Percentiles rank a stretch among this genome's conserved stretches.
These are phyloP conservation scores for Coemansia sp. DNA, from an alignment of 192 early-diverging fungal species.

Conservation along the genomic window DNA sequence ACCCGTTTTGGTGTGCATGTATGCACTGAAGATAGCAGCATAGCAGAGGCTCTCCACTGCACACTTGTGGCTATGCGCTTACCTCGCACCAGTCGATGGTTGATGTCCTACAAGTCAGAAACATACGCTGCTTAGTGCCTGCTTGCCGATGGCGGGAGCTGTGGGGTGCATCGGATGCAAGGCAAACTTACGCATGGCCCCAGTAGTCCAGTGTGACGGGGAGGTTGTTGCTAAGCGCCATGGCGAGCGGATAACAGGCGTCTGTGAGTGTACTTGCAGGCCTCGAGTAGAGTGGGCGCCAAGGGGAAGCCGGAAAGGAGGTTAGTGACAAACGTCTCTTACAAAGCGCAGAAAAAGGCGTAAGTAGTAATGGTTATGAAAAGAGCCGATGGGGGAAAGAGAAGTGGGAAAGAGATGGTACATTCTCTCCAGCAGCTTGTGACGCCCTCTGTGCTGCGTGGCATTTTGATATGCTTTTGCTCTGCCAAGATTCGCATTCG, in stretches of 20 bases:
- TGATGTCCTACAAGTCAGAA: slow-evolving; percentile 31
- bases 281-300: background rate
- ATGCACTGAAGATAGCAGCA: background rate
- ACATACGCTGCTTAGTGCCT: background rate
- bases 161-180: background rate
- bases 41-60: background rate
- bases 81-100: slow-evolving; percentile 56
- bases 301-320: background rate
- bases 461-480: background rate
- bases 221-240: slow-evolving; percentile 16
- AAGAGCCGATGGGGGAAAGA: background rate
- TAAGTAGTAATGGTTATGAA: background rate
- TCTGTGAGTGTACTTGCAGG: background rate
- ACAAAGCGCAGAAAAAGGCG: background rate
- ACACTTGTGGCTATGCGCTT: background rate
- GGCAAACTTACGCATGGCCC: slow-evolving; percentile 60
- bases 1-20: background rate
- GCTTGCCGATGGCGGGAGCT: background rate
- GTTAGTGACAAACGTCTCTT: background rate
- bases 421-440: background rate
- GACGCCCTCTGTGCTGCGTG: background rate
- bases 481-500: background rate
- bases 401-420: background rate
- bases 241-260: background rate
- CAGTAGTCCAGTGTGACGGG: slow-evolving; percentile 27